These are phyloP conservation scores for Lipomyces mesembrius DNA, from an alignment of 805 yeast genomes.

Conservation along the genomic window DNA sequence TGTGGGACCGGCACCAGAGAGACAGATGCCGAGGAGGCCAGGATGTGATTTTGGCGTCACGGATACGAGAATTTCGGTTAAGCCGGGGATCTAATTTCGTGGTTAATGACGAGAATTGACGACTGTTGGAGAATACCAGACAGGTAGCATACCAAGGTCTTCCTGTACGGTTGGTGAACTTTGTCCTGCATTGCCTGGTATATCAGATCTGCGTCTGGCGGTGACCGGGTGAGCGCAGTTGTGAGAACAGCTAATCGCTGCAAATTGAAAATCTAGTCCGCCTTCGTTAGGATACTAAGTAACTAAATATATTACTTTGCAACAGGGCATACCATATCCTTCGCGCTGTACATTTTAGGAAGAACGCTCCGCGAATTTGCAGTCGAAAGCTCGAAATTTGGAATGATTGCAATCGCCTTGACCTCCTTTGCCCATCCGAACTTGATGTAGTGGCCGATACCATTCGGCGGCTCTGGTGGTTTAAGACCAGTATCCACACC, in stretches of 20 bases:
- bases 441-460: constrained; percentile 86
- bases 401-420: constrained; percentile 88
- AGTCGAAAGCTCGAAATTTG: constrained; percentile 92
- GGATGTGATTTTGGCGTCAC: constrained; percentile 78
- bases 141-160: constrained; percentile 54
- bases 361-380: constrained; percentile 89
- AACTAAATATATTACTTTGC: background rate
- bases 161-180: constrained; percentile 96
- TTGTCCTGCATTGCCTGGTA: constrained; percentile 96
- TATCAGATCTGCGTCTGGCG: constrained; percentile 81
- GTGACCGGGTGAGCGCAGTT: constrained; percentile 82
- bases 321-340: constrained; percentile 57
- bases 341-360: constrained; percentile 75
- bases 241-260: constrained; percentile 93
- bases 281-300: background rate
- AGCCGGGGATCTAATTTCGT: constrained; percentile 69
- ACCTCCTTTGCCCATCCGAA: constrained; percentile 82
- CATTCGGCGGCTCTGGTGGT: constrained; percentile 81
- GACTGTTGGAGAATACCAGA: background rate
- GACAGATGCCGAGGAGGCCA: constrained; percentile 90
- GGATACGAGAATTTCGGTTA: constrained; percentile 74
- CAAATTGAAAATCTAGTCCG: constrained; percentile 69
- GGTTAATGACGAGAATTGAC: background rate
- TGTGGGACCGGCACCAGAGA: constrained; percentile 98
- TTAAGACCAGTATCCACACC: constrained; percentile 69